phyloP scores from a whole-genome alignment of 2,329 filamentous ascomycete genomes.

The Cryoendolithus antarcticus region DNA sequence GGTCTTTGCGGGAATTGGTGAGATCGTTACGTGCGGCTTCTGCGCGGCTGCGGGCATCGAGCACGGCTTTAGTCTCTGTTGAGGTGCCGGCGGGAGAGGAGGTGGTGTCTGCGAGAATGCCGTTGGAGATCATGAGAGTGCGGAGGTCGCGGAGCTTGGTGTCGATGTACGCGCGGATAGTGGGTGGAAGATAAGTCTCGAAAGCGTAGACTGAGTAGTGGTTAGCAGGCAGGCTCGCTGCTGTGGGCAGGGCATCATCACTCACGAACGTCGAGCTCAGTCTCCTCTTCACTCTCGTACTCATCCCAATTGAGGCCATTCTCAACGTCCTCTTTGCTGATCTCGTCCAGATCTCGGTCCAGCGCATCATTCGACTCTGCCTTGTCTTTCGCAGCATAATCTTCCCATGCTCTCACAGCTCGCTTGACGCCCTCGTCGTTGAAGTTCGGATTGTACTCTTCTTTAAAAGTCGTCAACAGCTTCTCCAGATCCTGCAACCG shows the following conservation, averaged over 20 bases:
- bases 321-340: constrained; percentile 65
- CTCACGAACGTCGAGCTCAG: constrained; percentile 69
- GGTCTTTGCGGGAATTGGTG: constrained; percentile 46
- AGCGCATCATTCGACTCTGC: constrained; percentile 42
- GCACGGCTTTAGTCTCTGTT: constrained; percentile 62
- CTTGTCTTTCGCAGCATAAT: constrained; percentile 67
- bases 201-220: constrained; percentile 62
- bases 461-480: constrained; percentile 74
- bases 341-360: constrained; percentile 57
- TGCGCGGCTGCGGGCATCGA: constrained; percentile 60
- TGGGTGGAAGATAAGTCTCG: constrained; percentile 71
- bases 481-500: constrained; percentile 68
- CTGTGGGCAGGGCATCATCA: constrained; percentile 12
- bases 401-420: constrained; percentile 84
- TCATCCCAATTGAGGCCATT: constrained; percentile 75
- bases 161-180: constrained; percentile 61
- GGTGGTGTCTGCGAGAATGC: constrained; percentile 57
- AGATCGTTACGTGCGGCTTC: constrained; percentile 54
- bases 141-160: constrained; percentile 56
- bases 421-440: constrained; percentile 98
- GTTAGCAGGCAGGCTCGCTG: constrained; percentile 4
- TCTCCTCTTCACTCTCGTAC: constrained; percentile 55
- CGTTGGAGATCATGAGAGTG: constrained; percentile 59
- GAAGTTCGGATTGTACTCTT: constrained; percentile 97
- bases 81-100: constrained; percentile 20